A percentile compares a stretch with the other conserved stretches of the same genome.
Evolutionary conservation across 108 stramenopile species (phyloP).

Genomic region (Hondaea fermentalgiana): DNA sequence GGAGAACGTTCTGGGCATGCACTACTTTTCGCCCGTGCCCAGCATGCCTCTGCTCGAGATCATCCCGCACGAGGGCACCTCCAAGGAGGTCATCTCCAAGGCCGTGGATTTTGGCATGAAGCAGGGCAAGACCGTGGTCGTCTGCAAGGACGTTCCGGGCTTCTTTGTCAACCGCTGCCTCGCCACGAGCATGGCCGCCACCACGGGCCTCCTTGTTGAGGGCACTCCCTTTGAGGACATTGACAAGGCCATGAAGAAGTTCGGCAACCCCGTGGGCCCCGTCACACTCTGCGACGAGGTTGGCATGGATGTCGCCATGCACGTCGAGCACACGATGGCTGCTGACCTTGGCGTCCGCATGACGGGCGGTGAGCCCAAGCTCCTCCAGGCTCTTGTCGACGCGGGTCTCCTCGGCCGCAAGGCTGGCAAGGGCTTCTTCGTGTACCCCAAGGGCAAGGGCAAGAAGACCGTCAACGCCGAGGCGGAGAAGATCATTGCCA

Average conservation of each 20-base stretch:
- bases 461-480: constrained; percentile 70
- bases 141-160: constrained; percentile 97
- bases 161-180: constrained; percentile 99
- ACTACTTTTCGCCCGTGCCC: constrained; percentile 98
- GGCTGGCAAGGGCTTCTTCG: constrained; percentile 90
- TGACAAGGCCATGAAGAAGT: constrained; percentile 81
- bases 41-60: constrained; percentile 96
- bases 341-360: constrained; percentile 86
- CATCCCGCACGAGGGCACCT: constrained; percentile 84
- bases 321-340: constrained; percentile 76
- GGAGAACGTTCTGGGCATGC: constrained; percentile 82
- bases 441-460: constrained; percentile 74
- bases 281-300: constrained; percentile 87
- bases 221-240: constrained; percentile 71
- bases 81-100: constrained; percentile 64
- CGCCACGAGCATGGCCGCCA: constrained; percentile 89
- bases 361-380: constrained; percentile 76
- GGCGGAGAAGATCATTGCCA: constrained; percentile 40
- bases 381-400: constrained; percentile 86
- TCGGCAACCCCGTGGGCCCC: constrained; percentile 94
- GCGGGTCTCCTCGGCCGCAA: constrained; percentile 93
- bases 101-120: constrained; percentile 90
- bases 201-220: constrained; percentile 65
- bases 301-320: constrained; percentile 85
- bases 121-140: constrained; percentile 96